Conservation (phyloP, 2,329 filamentous ascomycete species). For the Phyllosticta citrichinensis region DNA sequence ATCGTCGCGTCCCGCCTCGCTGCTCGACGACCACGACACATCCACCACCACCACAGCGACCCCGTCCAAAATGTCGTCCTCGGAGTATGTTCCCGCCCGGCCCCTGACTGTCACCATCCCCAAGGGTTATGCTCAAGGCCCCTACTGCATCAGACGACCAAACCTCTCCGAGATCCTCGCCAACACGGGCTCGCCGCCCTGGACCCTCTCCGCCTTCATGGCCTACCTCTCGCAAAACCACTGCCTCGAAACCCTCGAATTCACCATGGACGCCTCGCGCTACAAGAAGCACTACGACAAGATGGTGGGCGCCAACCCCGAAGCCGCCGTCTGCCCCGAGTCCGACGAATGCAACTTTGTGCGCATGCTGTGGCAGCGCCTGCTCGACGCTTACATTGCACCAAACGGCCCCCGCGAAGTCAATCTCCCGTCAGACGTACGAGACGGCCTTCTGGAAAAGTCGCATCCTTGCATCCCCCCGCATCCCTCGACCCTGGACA, state of each 20-base stretch:
- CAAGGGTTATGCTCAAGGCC: slow-evolving; percentile 29
- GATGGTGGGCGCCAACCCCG: slow-evolving; percentile 42
- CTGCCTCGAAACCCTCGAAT: slow-evolving; percentile 91
- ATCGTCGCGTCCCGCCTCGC: slow-evolving; percentile 22
- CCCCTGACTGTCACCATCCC: slow-evolving; percentile 44
- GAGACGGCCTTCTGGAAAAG: slow-evolving; percentile 65
- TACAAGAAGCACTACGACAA: slow-evolving; percentile 62
- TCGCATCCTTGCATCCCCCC: slow-evolving; percentile 54
- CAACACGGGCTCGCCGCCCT: slow-evolving; percentile 77
- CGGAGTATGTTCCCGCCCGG: slow-evolving; percentile 33
- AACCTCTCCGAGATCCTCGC: slow-evolving; percentile 79
- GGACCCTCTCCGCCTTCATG: slow-evolving; percentile 88
- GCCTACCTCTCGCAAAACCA: slow-evolving; percentile 95
- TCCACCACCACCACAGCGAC: background rate
- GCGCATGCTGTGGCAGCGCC: slow-evolving; percentile 72
- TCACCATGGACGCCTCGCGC: slow-evolving; percentile 85
- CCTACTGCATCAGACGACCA: slow-evolving; percentile 52
- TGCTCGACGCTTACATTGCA: slow-evolving; percentile 82
- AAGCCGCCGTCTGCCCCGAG: slow-evolving; percentile 40
- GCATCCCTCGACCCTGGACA: slow-evolving; percentile 64
- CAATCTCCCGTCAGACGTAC: slow-evolving; percentile 78
- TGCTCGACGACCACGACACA: slow-evolving; percentile 18
- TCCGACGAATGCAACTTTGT: slow-evolving; percentile 57
- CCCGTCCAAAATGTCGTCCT: slow-evolving; percentile 39
- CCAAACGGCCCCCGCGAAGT: slow-evolving; percentile 79